Evolutionary conservation across 1,284 basidiomycete species (phyloP).

Genomic region (Ustilago sp.): DNA sequence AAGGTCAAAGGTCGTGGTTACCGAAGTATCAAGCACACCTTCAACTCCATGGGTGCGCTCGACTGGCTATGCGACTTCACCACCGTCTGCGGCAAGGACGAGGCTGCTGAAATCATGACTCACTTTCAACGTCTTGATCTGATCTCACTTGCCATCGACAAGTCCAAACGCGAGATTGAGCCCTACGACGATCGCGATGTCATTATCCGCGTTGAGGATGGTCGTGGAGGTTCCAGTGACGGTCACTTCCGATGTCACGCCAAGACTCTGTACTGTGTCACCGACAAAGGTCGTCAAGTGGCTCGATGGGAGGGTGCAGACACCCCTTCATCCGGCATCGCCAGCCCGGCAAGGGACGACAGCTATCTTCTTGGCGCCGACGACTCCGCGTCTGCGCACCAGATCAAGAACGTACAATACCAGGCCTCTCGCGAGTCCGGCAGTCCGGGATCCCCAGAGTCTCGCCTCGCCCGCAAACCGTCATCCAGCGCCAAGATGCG

Average conservation of each 20-base stretch:
- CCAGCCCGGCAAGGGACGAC: slow-evolving; percentile 29
- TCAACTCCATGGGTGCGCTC: slow-evolving; percentile 84
- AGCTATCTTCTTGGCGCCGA: slow-evolving; percentile 14
- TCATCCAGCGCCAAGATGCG: slow-evolving; percentile 77
- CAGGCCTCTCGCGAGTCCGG: slow-evolving; percentile 20
- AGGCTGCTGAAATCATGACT: slow-evolving; percentile 95
- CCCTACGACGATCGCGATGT: slow-evolving; percentile 55
- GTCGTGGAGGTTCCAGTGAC: slow-evolving; percentile 47
- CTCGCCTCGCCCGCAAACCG: slow-evolving; percentile 79
- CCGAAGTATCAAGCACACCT: slow-evolving; percentile 84
- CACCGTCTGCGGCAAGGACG: slow-evolving; percentile 93
- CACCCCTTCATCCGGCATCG: slow-evolving; percentile 20
- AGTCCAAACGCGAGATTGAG: slow-evolving; percentile 66
- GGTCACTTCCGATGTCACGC: slow-evolving; percentile 91
- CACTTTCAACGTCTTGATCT: slow-evolving; percentile 97
- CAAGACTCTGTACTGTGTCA: slow-evolving; percentile 92
- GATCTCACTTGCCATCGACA: slow-evolving; percentile 79
- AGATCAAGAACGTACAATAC: slow-evolving; percentile 4
- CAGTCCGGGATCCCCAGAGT: slow-evolving; percentile 70
- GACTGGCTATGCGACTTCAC: slow-evolving; percentile 99
- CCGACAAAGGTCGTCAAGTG: slow-evolving; percentile 85
- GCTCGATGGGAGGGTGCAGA: slow-evolving; percentile 76
- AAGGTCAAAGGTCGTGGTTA: slow-evolving; percentile 76
- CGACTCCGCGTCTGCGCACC: slow-evolving; percentile 2
- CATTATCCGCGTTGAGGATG: slow-evolving; percentile 60